Conservation (phyloP, 2,329 filamentous ascomycete genomes). For the Aspergillus vadensis region DNA sequence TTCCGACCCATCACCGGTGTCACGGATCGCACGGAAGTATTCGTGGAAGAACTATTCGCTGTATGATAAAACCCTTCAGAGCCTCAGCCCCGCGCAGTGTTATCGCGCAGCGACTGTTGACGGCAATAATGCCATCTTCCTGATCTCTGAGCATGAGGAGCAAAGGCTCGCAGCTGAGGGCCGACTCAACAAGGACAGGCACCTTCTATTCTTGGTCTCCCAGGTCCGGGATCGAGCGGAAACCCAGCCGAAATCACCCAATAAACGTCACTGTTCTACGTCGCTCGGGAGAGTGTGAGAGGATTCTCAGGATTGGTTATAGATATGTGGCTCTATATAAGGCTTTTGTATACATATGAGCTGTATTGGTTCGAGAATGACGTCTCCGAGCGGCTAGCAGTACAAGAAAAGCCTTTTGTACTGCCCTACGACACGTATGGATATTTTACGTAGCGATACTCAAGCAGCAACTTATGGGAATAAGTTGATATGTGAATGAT, state of each 20-base stretch:
- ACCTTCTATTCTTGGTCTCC: slow-evolving; percentile 12
- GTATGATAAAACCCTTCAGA: no score
- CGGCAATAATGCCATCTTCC: background rate
- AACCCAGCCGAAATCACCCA: slow-evolving; percentile 1
- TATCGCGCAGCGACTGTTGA: no score
- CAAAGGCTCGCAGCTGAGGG: slow-evolving; percentile 8
- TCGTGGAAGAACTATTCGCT: no score
- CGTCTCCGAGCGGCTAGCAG: background rate
- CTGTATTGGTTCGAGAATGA: background rate
- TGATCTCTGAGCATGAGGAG: slow-evolving; percentile 12
- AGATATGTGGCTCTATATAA: background rate
- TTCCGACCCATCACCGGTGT: no score
- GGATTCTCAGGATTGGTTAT: background rate
- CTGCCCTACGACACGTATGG: background rate
- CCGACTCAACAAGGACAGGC: slow-evolving; percentile 10
- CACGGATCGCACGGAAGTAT: no score
- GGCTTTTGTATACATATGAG: background rate
- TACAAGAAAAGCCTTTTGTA: background rate
- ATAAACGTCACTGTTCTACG: slow-evolving; percentile 2
- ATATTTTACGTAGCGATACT: background rate
- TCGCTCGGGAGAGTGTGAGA: background rate
- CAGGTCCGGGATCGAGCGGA: slow-evolving; percentile 3
- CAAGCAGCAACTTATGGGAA: background rate
- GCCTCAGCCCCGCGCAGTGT: no score
- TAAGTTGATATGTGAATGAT: background rate